Evolutionary conservation across 768 basidiomycete species (phyloP).

Genomic region (Pholiota microspora): DNA sequence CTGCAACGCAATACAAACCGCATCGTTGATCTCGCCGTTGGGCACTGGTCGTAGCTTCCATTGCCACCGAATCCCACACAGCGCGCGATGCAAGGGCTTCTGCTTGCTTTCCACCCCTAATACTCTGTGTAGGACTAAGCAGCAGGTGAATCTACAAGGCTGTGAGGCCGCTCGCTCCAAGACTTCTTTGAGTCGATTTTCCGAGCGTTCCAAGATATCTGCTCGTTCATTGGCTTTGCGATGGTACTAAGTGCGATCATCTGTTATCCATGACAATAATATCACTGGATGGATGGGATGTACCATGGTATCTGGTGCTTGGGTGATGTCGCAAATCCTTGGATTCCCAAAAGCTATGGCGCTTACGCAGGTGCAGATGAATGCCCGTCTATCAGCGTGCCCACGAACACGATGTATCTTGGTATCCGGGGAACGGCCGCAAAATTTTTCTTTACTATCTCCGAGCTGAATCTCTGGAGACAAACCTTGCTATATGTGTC

Average conservation of each 20-base stretch:
- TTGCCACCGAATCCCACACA: neutral
- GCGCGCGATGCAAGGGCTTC: neutral
- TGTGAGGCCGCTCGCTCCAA: neutral
- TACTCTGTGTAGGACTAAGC: too few relatives aligned
- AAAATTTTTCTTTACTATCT: neutral
- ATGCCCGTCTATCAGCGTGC: neutral
- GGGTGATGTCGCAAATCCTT: neutral
- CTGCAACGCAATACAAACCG: neutral
- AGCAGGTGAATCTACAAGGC: too few relatives aligned
- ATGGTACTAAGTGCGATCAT: neutral
- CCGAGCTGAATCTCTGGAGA: neutral
- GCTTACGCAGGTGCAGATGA: neutral
- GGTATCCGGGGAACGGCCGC: neutral
- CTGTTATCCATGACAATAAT: neutral
- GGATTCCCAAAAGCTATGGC: neutral
- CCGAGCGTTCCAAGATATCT: neutral
- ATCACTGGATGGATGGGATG: neutral
- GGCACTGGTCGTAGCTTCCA: neutral
- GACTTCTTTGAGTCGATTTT: neutral
- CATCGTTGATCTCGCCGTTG: neutral
- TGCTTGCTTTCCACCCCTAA: neutral
- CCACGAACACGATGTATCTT: neutral
- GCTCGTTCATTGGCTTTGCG: neutral
- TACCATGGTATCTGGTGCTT: neutral
- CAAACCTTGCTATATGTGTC: too few relatives aligned